These are phyloP conservation scores for Albizia julibrissin DNA, from an alignment of 306 rosid genomes.

Conservation along the genomic window DNA sequence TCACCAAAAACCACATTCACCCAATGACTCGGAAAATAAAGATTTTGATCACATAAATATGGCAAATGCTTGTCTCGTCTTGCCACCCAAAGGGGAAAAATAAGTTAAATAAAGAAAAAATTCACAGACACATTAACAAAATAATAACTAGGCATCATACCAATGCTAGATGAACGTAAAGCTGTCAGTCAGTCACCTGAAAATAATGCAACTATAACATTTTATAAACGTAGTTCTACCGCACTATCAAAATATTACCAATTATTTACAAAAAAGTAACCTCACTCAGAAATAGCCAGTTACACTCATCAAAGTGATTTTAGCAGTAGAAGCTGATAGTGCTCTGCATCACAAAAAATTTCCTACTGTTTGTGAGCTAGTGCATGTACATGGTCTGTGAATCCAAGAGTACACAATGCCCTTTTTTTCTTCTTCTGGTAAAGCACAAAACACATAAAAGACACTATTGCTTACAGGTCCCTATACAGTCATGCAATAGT, in stretches of 20 bases:
- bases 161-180: not conserved
- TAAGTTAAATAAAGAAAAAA: not conserved
- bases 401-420: not conserved
- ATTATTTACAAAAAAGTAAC: not conserved
- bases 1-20: slow-evolving; percentile 5
- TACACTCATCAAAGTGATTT: not conserved
- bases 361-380: not conserved
- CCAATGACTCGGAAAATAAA: slow-evolving; percentile 19
- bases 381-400: not conserved
- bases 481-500: not conserved
- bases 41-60: not conserved
- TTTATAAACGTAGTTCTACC: not conserved
- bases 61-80: slow-evolving; percentile 2
- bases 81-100: not conserved
- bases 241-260: not conserved
- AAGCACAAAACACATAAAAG: not conserved
- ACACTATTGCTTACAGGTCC: not conserved
- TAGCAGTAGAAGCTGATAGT: not conserved
- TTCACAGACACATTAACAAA: not conserved
- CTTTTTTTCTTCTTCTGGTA: not conserved
- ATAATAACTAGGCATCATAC: not conserved
- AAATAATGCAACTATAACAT: not conserved
- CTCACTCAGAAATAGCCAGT: not conserved
- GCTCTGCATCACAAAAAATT: not conserved
- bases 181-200: not conserved